Conservation (phyloP, 1,284 basidiomycete species). For the Ustilago hordei region DNA sequence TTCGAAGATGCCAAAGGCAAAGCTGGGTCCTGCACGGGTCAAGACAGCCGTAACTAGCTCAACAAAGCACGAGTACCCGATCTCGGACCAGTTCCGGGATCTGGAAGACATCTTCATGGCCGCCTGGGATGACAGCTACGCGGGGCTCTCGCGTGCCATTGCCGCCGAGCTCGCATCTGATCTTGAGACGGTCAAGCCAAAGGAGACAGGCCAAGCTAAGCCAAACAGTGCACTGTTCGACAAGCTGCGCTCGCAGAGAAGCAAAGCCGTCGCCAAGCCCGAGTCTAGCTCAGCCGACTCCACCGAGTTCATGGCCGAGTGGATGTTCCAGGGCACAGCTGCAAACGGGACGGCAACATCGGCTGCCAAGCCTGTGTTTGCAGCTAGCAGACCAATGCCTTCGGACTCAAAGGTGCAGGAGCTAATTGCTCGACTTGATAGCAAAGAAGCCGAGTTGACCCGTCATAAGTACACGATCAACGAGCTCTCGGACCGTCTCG, state of each 20-base stretch:
- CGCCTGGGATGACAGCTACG: constrained; percentile 38
- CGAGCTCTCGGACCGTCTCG: constrained; percentile 35
- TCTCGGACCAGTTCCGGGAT: constrained; percentile 34
- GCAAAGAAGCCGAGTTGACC: constrained; percentile 23
- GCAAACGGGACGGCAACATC: not conserved
- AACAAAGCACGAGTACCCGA: constrained; percentile 22
- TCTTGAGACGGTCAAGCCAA: not conserved
- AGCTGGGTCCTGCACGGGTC: constrained; percentile 12
- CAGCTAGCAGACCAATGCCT: not conserved
- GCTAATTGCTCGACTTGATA: constrained; percentile 14
- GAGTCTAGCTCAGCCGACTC: constrained; percentile 5
- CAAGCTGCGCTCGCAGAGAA: constrained; percentile 20
- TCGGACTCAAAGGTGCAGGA: not conserved
- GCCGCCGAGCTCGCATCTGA: not conserved
- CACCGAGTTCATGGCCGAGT: constrained; percentile 33
- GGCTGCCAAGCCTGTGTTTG: not conserved
- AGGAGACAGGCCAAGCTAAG: constrained; percentile 5
- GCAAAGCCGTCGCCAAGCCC: not conserved
- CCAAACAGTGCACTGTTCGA: constrained; percentile 26
- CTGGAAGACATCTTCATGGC: constrained; percentile 40
- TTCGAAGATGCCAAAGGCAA: constrained; percentile 3
- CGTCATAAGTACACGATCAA: constrained; percentile 15
- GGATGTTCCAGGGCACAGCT: constrained; percentile 16
- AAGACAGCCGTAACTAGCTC: constrained; percentile 15
- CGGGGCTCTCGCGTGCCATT: constrained; percentile 7